Conservation (phyloP, 2,329 filamentous ascomycete genomes). For the Fusarium nelsonii region DNA sequence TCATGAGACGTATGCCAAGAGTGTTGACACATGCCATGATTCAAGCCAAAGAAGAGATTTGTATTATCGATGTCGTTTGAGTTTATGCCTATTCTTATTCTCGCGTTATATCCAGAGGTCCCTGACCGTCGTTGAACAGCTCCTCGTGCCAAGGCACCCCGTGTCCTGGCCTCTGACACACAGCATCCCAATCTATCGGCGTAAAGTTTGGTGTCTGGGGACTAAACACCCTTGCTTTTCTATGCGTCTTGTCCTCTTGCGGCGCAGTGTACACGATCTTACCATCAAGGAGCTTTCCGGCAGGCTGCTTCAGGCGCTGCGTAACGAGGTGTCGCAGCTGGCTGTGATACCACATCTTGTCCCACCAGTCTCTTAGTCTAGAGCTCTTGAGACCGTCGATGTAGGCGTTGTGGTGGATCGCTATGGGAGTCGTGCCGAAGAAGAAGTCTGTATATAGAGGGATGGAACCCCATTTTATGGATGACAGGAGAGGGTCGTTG, state of each 20-base stretch:
- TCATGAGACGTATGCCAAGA: slow-evolving; percentile 24
- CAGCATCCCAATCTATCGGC: slow-evolving; percentile 50
- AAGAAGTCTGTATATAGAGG: slow-evolving; percentile 56
- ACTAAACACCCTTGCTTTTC: slow-evolving; percentile 44
- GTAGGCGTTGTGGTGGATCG: slow-evolving; percentile 56
- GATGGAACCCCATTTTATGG: slow-evolving; percentile 49
- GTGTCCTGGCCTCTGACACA: slow-evolving; percentile 50
- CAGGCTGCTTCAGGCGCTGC: slow-evolving; percentile 37
- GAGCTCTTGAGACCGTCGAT: slow-evolving; percentile 49
- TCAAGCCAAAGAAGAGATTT: not conserved
- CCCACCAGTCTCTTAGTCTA: slow-evolving; percentile 53
- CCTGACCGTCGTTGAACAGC: slow-evolving; percentile 52
- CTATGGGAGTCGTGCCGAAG: slow-evolving; percentile 53
- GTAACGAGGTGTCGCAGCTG: slow-evolving; percentile 50
- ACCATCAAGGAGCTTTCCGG: slow-evolving; percentile 2
- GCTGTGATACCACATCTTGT: slow-evolving; percentile 54
- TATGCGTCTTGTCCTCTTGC: slow-evolving; percentile 27
- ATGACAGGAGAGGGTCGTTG: slow-evolving; percentile 30
- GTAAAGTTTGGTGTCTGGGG: slow-evolving; percentile 40
- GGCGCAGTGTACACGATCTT: slow-evolving; percentile 46
- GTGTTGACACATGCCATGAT: not conserved
- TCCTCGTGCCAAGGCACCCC: slow-evolving; percentile 50
- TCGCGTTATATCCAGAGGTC: slow-evolving; percentile 42
- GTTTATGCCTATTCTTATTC: not conserved
- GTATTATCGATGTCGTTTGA: not conserved